A percentile compares a stretch with the other conserved stretches of the same genome.
Evolutionary conservation across 768 basidiomycete species (phyloP).

Genomic region (Macrocybe gigantea): DNA sequence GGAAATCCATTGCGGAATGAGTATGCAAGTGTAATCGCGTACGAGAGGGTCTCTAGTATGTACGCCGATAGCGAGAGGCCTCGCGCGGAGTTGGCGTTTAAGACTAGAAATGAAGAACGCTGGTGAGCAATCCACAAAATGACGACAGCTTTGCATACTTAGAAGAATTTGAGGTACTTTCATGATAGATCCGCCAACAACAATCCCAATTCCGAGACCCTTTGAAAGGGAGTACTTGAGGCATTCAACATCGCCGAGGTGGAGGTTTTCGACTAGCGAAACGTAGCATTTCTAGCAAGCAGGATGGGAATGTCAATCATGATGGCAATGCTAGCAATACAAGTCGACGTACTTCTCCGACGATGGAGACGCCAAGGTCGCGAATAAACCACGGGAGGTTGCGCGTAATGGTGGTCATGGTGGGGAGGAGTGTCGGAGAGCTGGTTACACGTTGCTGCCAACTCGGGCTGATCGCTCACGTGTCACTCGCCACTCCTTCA

Average conservation of each 20-base stretch:
- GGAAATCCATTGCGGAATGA: constrained; percentile 82
- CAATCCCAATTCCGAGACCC: constrained; percentile 87
- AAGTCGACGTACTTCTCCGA: constrained; percentile 59
- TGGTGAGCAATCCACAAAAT: constrained; percentile 4
- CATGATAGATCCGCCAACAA: constrained; percentile 89
- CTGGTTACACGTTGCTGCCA: neutral
- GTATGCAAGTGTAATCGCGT: constrained; percentile 87
- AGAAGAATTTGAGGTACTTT: constrained; percentile 92
- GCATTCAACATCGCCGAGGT: constrained; percentile 73
- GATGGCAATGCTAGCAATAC: too few species aligned
- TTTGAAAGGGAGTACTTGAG: constrained; percentile 91
- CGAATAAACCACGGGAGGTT: constrained; percentile 84
- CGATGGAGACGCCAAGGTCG: constrained; percentile 73
- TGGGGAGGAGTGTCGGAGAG: constrained; percentile 5
- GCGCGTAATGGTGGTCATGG: constrained; percentile 74
- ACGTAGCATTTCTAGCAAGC: constrained; percentile 76
- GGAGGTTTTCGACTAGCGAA: constrained; percentile 80
- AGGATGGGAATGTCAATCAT: constrained; percentile 1
- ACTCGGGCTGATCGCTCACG: constrained; percentile 8
- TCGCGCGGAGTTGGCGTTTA: constrained; percentile 68
- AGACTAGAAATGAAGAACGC: constrained; percentile 36
- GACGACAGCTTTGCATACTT: constrained; percentile 39
- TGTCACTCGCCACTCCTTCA: neutral
- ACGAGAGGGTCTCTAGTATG: constrained; percentile 84
- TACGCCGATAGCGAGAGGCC: constrained; percentile 87